Percentiles rank a stretch among this genome's conserved stretches.
phyloP scores from a whole-genome alignment of 345 rosid species.

The Melastoma malabathricum region DNA sequence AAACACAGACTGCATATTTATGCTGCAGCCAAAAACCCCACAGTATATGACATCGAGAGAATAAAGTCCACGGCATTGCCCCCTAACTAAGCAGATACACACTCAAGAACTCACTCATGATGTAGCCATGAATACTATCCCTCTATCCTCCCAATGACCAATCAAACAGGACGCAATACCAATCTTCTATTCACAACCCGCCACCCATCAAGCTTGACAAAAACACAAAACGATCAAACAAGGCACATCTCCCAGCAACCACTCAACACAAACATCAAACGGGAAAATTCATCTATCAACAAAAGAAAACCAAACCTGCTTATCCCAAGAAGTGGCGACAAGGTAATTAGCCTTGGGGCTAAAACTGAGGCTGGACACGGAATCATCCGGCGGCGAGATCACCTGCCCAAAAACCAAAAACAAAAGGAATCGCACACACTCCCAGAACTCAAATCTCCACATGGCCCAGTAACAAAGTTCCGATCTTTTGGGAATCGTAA shows the following conservation, averaged over 20 bases:
- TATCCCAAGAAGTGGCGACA: slow-evolving; percentile 97
- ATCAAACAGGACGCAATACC: too few relatives aligned
- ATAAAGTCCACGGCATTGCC: too few relatives aligned
- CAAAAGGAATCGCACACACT: not conserved
- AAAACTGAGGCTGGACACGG: slow-evolving; percentile 80
- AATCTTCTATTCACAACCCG: too few relatives aligned
- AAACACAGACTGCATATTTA: too few relatives aligned
- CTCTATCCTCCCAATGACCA: too few relatives aligned
- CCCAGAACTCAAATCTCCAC: not conserved
- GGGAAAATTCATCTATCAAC: not conserved
- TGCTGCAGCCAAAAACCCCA: too few relatives aligned
- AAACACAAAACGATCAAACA: too few relatives aligned
- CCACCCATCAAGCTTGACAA: too few relatives aligned
- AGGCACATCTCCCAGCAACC: not conserved
- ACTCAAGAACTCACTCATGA: too few relatives aligned
- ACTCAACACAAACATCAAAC: not conserved
- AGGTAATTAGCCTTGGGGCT: slow-evolving; percentile 86
- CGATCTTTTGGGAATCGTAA: not conserved
- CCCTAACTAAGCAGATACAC: too few relatives aligned
- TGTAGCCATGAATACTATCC: too few relatives aligned
- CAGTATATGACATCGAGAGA: too few relatives aligned
- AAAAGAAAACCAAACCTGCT: slow-evolving; percentile 44
- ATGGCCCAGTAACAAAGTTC: not conserved
- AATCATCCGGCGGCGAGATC: slow-evolving; percentile 69
- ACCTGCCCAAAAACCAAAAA: slow-evolving; percentile 27